Percentiles rank a stretch among this genome's conserved stretches.
Evolutionary conservation across 768 basidiomycete species (phyloP).

Genomic region (Pseudohyphozyma bogoriensis): DNA sequence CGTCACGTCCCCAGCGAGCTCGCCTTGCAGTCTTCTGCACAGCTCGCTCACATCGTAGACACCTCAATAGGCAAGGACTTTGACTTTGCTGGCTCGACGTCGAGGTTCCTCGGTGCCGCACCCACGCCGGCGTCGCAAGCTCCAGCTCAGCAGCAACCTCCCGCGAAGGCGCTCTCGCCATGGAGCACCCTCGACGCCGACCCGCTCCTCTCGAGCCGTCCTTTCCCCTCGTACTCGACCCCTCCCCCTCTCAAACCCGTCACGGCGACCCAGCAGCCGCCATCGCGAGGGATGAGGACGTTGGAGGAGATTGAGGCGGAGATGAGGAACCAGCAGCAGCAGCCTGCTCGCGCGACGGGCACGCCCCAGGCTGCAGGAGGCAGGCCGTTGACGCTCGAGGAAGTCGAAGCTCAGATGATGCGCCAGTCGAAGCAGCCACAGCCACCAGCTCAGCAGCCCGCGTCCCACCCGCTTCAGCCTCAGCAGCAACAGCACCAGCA

Average conservation of each 20-base stretch:
- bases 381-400: constrained; percentile 32
- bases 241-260: not conserved
- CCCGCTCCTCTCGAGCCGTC: constrained; percentile 17
- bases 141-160: not conserved
- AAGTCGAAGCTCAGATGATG: constrained; percentile 35
- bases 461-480: constrained; percentile 40
- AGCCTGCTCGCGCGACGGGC: not conserved
- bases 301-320: constrained; percentile 38
- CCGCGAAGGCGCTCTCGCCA: not conserved
- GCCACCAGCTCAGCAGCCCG: constrained; percentile 4
- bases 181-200: constrained; percentile 26
- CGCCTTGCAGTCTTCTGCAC: not conserved
- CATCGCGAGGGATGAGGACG: constrained; percentile 25
- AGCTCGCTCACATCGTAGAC: not conserved
- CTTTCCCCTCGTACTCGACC: not conserved
- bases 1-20: constrained; percentile 36
- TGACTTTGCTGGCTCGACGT: constrained; percentile 55
- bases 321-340: constrained; percentile 20
- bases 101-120: constrained; percentile 21
- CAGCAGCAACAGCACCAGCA: constrained; percentile 50
- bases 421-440: constrained; percentile 4
- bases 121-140: not conserved
- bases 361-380: not conserved
- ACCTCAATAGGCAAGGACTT: constrained; percentile 66
- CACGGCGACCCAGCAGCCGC: constrained; percentile 3